A percentile compares a stretch with the other conserved stretches of the same genome.
Conservation (phyloP, 2,329 filamentous ascomycete species). For the Talaromyces sp. region DNA sequence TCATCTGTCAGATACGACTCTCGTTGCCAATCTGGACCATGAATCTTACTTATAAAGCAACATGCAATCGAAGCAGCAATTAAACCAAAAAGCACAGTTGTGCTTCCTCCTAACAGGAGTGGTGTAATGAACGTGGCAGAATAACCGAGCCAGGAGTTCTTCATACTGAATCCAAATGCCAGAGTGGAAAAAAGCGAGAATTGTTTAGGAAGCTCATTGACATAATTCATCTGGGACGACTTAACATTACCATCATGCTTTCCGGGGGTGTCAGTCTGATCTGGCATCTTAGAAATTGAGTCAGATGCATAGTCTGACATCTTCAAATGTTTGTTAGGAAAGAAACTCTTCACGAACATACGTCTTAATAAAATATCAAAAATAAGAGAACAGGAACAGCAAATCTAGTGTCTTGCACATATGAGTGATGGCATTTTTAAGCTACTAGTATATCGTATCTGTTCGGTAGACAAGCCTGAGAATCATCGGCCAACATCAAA, state of each 20-base stretch:
- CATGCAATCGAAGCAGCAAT: constrained; percentile 26
- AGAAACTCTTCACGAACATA: too few species aligned
- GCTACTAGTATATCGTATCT: too few species aligned
- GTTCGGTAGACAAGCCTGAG: too few species aligned
- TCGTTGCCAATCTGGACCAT: not conserved
- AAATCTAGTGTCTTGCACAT: too few species aligned
- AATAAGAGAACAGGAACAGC: too few species aligned
- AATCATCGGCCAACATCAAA: not conserved
- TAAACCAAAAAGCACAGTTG: constrained; percentile 26
- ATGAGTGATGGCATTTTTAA: too few species aligned
- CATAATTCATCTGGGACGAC: not conserved
- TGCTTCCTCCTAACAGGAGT: constrained; percentile 28
- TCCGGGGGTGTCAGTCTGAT: not conserved
- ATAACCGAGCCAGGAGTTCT: constrained; percentile 38
- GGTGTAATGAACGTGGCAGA: constrained; percentile 22
- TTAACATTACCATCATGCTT: not conserved
- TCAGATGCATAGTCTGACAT: too few species aligned
- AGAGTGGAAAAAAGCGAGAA: constrained; percentile 24
- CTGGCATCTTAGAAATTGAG: not conserved
- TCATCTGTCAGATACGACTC: not conserved
- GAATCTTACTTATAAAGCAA: constrained; percentile 25
- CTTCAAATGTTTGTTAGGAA: too few species aligned
- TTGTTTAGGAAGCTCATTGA: not conserved
- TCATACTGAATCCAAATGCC: constrained; percentile 31
- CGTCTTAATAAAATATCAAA: too few species aligned